These are phyloP conservation scores for Backusella australiensis DNA, from an alignment of 192 early-diverging fungal species.

Conservation along the genomic window DNA sequence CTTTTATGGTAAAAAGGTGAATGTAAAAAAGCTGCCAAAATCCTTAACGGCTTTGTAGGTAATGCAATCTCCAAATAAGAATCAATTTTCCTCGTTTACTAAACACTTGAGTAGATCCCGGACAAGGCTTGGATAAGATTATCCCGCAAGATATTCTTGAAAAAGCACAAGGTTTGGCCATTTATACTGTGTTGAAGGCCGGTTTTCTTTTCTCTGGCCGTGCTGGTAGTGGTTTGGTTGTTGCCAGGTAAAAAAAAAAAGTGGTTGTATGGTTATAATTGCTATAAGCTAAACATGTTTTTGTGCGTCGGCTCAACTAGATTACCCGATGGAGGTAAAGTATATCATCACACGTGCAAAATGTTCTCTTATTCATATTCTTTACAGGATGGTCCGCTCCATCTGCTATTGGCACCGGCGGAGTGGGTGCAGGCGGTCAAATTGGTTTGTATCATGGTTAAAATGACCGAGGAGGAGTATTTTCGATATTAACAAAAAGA, in stretches of 20 bases:
- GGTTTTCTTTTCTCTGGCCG: conserved; percentile 92
- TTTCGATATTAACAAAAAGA: background rate
- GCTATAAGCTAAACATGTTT: background rate
- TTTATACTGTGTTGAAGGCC: conserved; percentile 91
- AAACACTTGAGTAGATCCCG: conserved; percentile 24
- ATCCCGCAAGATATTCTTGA: conserved; percentile 62
- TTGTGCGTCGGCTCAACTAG: background rate
- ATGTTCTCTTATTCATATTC: background rate
- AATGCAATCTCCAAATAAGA: background rate
- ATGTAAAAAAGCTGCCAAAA: conserved; percentile 30
- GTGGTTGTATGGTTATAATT: background rate
- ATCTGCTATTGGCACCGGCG: conserved; percentile 74
- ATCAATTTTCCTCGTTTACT: background rate
- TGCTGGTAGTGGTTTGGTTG: conserved; percentile 85
- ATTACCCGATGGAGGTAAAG: conserved; percentile 16
- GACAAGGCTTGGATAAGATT: conserved; percentile 59
- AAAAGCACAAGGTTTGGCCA: conserved; percentile 91
- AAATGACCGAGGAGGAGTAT: background rate
- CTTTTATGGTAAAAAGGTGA: conserved; percentile 15
- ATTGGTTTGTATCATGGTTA: conserved; percentile 39
- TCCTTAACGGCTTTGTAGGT: conserved; percentile 33
- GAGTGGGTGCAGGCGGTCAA: conserved; percentile 82
- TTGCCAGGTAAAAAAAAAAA: conserved; percentile 61
- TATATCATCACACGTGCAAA: background rate
- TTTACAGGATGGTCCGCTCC: conserved; percentile 72